Evolutionary conservation across 75 land plant species (phyloP).

Genomic region (Larix kaempferi): DNA sequence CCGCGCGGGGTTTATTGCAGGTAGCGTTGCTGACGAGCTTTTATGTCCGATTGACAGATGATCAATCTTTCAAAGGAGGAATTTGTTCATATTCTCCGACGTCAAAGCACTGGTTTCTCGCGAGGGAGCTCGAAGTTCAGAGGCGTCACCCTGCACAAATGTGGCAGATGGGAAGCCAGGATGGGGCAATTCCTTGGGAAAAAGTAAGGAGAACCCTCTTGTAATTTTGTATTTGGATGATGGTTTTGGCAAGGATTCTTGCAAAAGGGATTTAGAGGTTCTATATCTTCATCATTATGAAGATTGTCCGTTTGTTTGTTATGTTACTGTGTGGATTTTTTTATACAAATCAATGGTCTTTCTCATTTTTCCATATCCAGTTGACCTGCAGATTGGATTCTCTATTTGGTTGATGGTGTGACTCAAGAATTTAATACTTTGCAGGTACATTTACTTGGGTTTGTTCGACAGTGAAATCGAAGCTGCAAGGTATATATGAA

Average conservation of each 20-base stretch:
- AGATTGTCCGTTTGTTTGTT: no score
- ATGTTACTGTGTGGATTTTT: no score
- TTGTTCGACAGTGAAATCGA: conserved; percentile 49
- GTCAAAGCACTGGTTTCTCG: conserved; percentile 46
- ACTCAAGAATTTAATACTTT: neutral
- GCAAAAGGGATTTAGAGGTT: no score
- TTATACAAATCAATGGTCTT: no score
- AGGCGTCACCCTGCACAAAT: conserved; percentile 47
- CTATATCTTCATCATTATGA: no score
- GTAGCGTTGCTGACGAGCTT: neutral
- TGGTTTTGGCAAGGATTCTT: no score
- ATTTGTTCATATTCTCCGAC: conserved; percentile 39
- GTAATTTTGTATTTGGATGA: no score
- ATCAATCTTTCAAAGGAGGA: conserved; percentile 43
- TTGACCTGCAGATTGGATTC: no score
- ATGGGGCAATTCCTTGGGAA: conserved; percentile 54
- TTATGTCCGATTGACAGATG: conserved; percentile 24
- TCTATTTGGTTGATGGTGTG: no score
- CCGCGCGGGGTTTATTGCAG: neutral
- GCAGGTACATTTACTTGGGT: conserved; percentile 49
- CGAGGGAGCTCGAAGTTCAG: conserved; percentile 43
- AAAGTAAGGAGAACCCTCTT: conserved; percentile 19
- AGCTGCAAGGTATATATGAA: conserved; percentile 38
- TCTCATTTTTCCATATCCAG: no score
- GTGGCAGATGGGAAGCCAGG: conserved; percentile 53